Percentiles rank a stretch among this genome's conserved stretches.
phyloP scores from a whole-genome alignment of 225 moss, liverwort and hornwort species.

The Straminergon stramineum region DNA sequence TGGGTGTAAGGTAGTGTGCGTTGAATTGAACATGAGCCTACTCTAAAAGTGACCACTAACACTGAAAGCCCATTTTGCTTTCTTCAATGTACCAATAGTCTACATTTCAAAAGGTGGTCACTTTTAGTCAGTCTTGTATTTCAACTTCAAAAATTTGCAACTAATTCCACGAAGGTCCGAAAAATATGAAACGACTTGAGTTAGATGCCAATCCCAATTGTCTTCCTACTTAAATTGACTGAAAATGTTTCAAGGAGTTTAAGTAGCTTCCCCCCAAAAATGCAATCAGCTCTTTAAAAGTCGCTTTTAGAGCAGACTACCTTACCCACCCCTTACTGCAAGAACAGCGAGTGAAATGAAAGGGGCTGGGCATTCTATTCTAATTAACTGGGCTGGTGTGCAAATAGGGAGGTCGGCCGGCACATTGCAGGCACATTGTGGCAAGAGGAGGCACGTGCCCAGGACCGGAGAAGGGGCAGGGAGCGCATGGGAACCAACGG shows the following conservation, averaged over 20 bases:
- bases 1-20: too few species aligned
- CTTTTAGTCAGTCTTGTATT: rapidly evolving
- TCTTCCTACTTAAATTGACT: neutral
- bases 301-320: too few species aligned
- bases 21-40: too few species aligned
- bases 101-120: rapidly evolving
- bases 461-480: neutral
- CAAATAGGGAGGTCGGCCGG: neutral
- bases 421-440: neutral
- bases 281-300: too few species aligned
- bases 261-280: neutral
- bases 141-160: neutral
- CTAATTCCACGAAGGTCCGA: neutral
- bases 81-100: neutral
- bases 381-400: neutral
- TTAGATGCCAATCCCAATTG: neutral
- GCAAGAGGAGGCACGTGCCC: neutral
- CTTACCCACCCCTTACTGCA: too few species aligned
- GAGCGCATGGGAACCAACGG: neutral
- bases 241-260: neutral
- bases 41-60: neutral
- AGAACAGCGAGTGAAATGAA: neutral
- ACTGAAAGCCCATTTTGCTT: neutral
- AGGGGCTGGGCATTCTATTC: neutral
- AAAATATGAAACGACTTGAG: rapidly evolving